Evolutionary conservation across 345 rosid species (phyloP), one percentile per base, ranked within the genome.

Genomic region (Moricandia moricandioides): DNA sequence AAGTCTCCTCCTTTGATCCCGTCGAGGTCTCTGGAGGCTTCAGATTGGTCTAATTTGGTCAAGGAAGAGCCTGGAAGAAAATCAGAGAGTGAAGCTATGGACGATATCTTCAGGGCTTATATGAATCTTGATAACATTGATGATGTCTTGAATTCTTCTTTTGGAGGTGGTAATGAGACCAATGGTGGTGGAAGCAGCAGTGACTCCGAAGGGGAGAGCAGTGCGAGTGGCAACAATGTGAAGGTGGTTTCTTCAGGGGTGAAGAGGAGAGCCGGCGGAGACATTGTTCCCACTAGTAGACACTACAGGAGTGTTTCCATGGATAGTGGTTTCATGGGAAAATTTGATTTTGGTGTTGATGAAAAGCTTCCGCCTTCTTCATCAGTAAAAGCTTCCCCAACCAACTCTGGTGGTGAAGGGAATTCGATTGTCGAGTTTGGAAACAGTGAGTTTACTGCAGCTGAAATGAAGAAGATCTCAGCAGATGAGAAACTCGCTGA

Each of bases 401-500:
- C 82, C 16, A 62, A 68, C 54, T 82, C 87, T 47, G 78, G 79
- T 47, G 78, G 79, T 8, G 91, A 86, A 79, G 89, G 80, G 71
- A 86, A 81, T 75, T 73, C 77, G 2, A 57, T 78, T 67, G 69
- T 83, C 35, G 91, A 86, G 30, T 69, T 86, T 75, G 90, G 89
- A 7, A 87, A 83, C 80, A 80, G 84, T 39, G 93, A 88, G 76
- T 87, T 89, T 65, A 86, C 13, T 74, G 81, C 82, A 29, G 86
- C 82, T 40, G 97, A 92, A 40, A 69, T 92, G 67, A 87, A 86
- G 78, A 88, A 89, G 81, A 89, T 92, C 58, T 80, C 85, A 80
- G 89, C 85, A 0, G 89, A 88, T 81, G 96, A 88, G 66, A 92
- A 87, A 70, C 97, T 92, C 64, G 82, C 88, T 31, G 92, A 92